phyloP scores from a whole-genome alignment of 768 basidiomycete genomes.

The Hirschioporus abietinus region DNA sequence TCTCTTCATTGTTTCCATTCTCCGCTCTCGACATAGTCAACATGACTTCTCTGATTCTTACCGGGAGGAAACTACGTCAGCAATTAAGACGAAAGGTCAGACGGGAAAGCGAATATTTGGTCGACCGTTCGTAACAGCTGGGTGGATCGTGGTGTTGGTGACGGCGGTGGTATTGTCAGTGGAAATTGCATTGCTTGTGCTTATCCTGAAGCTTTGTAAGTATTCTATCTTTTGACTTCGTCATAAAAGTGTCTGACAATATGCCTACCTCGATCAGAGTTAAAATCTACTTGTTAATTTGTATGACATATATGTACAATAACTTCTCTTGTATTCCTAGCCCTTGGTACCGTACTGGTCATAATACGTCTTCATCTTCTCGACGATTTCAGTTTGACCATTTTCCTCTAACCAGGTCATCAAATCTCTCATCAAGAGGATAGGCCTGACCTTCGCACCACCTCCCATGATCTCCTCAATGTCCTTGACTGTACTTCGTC shows the following conservation, averaged over 20 bases:
- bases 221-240: neutral
- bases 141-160: conserved; percentile 64
- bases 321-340: conserved; percentile 7
- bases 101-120: conserved; percentile 62
- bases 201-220: conserved; percentile 44
- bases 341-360: conserved; percentile 62
- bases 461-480: conserved; percentile 70
- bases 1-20: conserved; percentile 51
- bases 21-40: conserved; percentile 58
- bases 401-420: conserved; percentile 76
- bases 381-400: conserved; percentile 57
- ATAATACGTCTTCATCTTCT: conserved; percentile 73
- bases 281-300: neutral
- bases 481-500: conserved; percentile 76
- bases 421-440: conserved; percentile 81
- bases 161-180: conserved; percentile 54
- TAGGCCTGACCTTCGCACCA: conserved; percentile 64
- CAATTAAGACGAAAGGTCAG: conserved; percentile 24
- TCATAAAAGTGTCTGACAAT: neutral
- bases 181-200: conserved; percentile 59
- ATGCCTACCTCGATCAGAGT: neutral
- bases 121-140: conserved; percentile 73
- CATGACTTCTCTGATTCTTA: conserved; percentile 71
- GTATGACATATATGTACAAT: neutral
- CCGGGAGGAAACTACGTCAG: neutral